These are phyloP conservation scores for Lavandula angustifolia DNA, from an alignment of 257 asterid species.

Conservation along the genomic window DNA sequence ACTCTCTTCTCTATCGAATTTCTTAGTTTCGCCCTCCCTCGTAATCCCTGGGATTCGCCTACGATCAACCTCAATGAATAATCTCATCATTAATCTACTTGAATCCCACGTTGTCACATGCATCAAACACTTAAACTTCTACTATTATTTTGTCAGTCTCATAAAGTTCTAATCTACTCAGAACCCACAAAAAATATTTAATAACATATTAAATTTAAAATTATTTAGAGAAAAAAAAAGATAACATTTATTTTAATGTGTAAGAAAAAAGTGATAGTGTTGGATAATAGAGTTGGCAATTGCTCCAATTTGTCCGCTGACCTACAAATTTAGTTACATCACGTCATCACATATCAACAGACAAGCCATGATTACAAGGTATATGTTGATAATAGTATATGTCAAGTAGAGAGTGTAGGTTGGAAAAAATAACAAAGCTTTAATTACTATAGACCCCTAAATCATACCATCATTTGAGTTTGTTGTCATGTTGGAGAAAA, in stretches of 20 bases:
- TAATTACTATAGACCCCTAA: background rate
- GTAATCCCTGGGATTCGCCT: no score
- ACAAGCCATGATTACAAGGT: constrained; percentile 56
- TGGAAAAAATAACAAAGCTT: constrained; percentile 12
- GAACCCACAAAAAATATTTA: constrained; percentile 50
- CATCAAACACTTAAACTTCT: constrained; percentile 38
- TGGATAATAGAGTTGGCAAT: constrained; percentile 53
- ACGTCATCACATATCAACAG: constrained; percentile 48
- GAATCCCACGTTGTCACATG: constrained; percentile 69
- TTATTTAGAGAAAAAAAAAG: constrained; percentile 49
- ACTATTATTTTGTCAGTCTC: constrained; percentile 50
- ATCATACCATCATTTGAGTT: background rate
- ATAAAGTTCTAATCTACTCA: constrained; percentile 55
- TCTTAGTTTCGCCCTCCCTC: no score
- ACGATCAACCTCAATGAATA: constrained; percentile 15
- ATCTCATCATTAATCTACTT: constrained; percentile 24
- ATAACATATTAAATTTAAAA: constrained; percentile 29
- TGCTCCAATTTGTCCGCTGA: constrained; percentile 65
- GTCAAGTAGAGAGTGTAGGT: constrained; percentile 1
- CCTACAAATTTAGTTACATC: constrained; percentile 62
- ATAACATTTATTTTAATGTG: constrained; percentile 31
- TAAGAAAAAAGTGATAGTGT: constrained; percentile 36
- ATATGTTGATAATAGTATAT: background rate
- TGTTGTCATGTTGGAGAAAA: background rate
- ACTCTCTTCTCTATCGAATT: no score